phyloP scores from a whole-genome alignment of 371 early-diverging fungal species.

The Funneliformis caledonium region DNA sequence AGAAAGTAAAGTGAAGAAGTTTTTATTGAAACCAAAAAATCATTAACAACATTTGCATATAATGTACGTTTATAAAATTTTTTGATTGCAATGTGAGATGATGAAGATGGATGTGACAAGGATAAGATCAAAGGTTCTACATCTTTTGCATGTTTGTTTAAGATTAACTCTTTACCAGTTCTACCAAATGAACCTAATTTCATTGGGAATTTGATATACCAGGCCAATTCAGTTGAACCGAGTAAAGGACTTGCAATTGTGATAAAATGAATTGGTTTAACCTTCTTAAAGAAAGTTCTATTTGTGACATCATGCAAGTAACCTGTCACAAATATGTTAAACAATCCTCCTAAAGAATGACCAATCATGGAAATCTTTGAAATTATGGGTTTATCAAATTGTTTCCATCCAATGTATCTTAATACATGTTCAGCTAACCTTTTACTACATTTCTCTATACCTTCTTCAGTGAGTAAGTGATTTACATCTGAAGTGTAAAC shows the following conservation, averaged over 20 bases:
- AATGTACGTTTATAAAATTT: constrained; percentile 45
- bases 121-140: constrained; percentile 47
- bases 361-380: constrained; percentile 50
- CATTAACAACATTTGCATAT: constrained; percentile 51
- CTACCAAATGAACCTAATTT: constrained; percentile 46
- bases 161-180: constrained; percentile 50
- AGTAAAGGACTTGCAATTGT: constrained; percentile 50
- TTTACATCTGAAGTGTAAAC: constrained; percentile 49
- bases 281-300: constrained; percentile 45
- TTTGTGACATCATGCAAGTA: constrained; percentile 47
- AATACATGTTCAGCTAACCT: constrained; percentile 47
- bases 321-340: constrained; percentile 50
- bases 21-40: constrained; percentile 46
- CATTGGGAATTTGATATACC: constrained; percentile 46
- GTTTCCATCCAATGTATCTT: constrained; percentile 44
- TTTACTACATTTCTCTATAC: constrained; percentile 50
- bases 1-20: constrained; percentile 43
- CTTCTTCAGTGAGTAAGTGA: constrained; percentile 50
- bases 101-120: constrained; percentile 47
- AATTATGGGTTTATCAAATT: constrained; percentile 43
- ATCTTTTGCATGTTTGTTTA: constrained; percentile 40
- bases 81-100: constrained; percentile 44
- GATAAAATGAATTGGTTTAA: constrained; percentile 48
- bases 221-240: constrained; percentile 48
- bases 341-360: constrained; percentile 52